Conservation (phyloP, 108 stramenopile genomes). For the Ochromonas danica region DNA sequence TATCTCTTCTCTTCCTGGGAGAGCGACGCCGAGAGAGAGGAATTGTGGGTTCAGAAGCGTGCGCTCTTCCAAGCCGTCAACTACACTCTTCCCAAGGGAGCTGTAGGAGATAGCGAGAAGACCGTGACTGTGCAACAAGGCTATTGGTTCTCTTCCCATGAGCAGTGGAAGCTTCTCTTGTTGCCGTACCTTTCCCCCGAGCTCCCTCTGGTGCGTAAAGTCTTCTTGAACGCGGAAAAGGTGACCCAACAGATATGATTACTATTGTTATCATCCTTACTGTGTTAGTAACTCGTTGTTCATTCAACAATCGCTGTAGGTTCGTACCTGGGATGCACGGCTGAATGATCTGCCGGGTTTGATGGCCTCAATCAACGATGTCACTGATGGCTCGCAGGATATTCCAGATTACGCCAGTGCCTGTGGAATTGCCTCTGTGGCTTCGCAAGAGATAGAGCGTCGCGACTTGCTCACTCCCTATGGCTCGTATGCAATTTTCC, state of each 20-base stretch:
- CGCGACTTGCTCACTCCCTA: constrained; percentile 32
- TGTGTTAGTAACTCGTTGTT: too few species aligned
- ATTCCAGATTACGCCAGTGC: constrained; percentile 3
- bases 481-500: background rate
- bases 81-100: background rate
- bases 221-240: constrained; percentile 1
- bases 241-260: too few species aligned
- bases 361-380: background rate
- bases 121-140: background rate
- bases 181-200: constrained; percentile 6
- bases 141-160: constrained; percentile 33
- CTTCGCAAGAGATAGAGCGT: background rate
- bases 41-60: background rate
- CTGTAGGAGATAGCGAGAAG: background rate
- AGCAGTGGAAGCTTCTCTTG: constrained; percentile 20
- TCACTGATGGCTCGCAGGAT: background rate
- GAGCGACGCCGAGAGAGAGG: background rate
- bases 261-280: too few species aligned
- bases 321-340: background rate
- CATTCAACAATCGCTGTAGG: too few species aligned
- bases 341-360: background rate
- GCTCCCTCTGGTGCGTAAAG: background rate
- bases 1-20: background rate
- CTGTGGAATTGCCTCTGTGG: background rate
- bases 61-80: background rate